Evolutionary conservation across 208 protist species (phyloP), one percentile per base, ranked within the genome.

Genomic region (Acanthamoeba lenticulata): DNA sequence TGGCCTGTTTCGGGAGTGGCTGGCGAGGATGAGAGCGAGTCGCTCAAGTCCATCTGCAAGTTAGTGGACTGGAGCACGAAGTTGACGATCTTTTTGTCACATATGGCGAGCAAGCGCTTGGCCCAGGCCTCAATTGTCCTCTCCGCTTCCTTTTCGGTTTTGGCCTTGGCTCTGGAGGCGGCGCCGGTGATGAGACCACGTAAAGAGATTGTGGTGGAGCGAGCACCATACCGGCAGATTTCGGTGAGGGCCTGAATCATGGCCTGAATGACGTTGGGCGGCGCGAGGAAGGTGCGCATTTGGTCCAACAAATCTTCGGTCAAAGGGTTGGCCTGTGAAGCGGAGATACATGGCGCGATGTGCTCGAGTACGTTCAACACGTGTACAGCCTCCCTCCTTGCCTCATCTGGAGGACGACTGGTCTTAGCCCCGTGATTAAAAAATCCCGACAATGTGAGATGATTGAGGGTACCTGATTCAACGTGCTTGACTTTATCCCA

Each of bases 221-320:
- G 27, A 60, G 15, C 15, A 60, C 21, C 32, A 9, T 47, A 79
- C 44, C 40, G 17, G 45, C 81, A 89, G 4, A 89, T 89, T 21
- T 55, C 81, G 34, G 81, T 40, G 7, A 89, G 81, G 38, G 86
- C 44, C 42, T 92, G 86, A 29, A 92, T 92, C 86, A 92, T 92
- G 55, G 86, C 86, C 24, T 92, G 86, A 21, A 92, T 74, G 49
- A 67, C 27, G 57, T 47, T 57, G 9, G 86, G 86, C 13, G 86
- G 86, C 4, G 49, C 36, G 19, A 74, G 24, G 86, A 92, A 92
- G 9, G 86, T 57, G 36, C 44, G 27, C 34, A 92, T 32, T 7
- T 74, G 86, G 86, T 27, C 24, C 86, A 49, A 55, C 36, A 92
- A 34, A 32, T 89, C 81, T 36, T 89, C 81, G n/a, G 88, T 24